Conservation (phyloP, 2,329 filamentous ascomycete species). For the Tolypocladium ovalisporum region DNA sequence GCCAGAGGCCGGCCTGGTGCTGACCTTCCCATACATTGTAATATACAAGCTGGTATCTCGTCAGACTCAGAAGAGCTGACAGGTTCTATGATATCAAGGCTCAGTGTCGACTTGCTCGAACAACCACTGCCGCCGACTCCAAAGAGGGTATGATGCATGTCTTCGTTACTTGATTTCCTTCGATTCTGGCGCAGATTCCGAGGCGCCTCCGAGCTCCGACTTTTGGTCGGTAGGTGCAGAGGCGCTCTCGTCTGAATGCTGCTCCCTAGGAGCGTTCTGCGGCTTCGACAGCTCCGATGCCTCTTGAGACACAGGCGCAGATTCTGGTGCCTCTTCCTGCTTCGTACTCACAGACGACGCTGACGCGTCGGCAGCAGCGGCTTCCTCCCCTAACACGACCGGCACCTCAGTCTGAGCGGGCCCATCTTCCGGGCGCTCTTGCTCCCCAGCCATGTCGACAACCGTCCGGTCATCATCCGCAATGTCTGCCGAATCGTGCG, state of each 20-base stretch:
- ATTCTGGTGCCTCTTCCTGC: neutral
- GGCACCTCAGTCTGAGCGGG: neutral
- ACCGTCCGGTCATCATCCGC: conserved; percentile 2
- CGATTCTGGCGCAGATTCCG: neutral
- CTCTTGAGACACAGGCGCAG: neutral
- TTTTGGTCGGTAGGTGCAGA: neutral
- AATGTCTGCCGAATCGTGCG: conserved; percentile 1
- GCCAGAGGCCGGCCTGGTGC: neutral
- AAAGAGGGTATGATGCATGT: neutral
- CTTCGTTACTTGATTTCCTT: neutral
- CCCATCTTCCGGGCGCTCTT: neutral
- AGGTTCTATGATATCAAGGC: neutral
- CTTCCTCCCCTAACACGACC: neutral
- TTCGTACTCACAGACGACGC: neutral
- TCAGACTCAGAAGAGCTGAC: neutral
- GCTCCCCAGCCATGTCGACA: conserved; percentile 1
- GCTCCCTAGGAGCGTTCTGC: neutral
- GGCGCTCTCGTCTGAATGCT: neutral
- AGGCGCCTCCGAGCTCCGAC: neutral
- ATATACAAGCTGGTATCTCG: neutral
- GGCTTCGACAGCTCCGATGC: neutral
- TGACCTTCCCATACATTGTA: neutral
- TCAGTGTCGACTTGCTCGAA: neutral
- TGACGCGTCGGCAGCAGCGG: neutral
- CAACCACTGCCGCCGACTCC: neutral